Evolutionary conservation across 2,329 filamentous ascomycete species (phyloP), one percentile per base, ranked within the genome.

Genomic region (Phyllosticta citribraziliensis): DNA sequence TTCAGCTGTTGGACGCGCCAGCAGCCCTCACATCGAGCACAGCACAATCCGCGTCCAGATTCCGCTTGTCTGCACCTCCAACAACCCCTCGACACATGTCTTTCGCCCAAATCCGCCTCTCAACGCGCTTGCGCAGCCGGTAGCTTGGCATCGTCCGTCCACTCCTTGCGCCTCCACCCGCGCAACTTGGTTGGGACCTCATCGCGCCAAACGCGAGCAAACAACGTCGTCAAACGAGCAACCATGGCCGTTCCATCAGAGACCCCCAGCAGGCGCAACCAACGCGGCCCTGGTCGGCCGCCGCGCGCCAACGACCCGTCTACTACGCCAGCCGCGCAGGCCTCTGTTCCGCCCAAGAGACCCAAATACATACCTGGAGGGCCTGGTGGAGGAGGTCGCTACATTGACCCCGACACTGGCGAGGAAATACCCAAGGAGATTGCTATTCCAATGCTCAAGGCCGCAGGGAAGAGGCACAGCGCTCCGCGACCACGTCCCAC

Each of bases 341-440:
- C 75, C 63, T 75, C 74, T 19, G 76, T 75, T 58, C 73, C 75
- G 27, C 68, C 65, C 64, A 80, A 80, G 73, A 73, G 73, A 68
- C 74, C 74, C 64, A 78, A 74, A 74, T 97, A 96, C 76, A 83
- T 95, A 55, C 90, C 93, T 35, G 91, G 91, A 55, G 91, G 91
- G 2, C 88, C 90, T 62, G 91, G 90, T 50, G 91, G 91, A 54
- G 91, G 91, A 62, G 91, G 91, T 20, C 81, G 91, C 70, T 96
- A 91, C 73, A 79, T 94, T 40, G 89, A 95, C 67, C 81, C 87
- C 61, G 84, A 90, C 35, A 63, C 59, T 62, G 82, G 83, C 57
- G 78, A 81, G 63, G 84, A 88, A 65, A 62, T 59, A 19, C 61
- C 61, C 14, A 62, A 62, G 53, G 60, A 62, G 22, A 50, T 62